These are phyloP conservation scores for Ophiocordyceps unilateralis DNA, from an alignment of 2,329 filamentous ascomycete genomes.

Conservation along the genomic window DNA sequence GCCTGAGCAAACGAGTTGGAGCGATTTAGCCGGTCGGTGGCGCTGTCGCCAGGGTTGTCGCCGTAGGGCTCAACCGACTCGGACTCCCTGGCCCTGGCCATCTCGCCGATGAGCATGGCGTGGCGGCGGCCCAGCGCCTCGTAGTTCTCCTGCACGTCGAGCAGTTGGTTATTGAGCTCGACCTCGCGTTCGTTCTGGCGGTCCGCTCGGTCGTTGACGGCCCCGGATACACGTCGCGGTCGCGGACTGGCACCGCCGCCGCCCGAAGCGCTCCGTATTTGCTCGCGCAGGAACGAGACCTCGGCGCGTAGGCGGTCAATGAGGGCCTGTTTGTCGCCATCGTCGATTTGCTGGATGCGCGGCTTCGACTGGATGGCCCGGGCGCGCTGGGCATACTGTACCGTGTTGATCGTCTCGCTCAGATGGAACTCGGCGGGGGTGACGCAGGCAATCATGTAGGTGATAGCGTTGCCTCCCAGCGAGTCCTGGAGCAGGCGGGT, in stretches of 20 bases:
- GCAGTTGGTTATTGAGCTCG: conserved; percentile 82
- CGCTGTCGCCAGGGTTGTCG: conserved; percentile 53
- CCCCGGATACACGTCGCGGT: conserved; percentile 24
- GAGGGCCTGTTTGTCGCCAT: conserved; percentile 81
- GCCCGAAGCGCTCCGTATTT: conserved; percentile 77
- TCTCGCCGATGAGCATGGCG: conserved; percentile 85
- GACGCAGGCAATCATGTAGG: conserved; percentile 98
- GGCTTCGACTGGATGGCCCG: conserved; percentile 96
- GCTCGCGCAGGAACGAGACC: conserved; percentile 81
- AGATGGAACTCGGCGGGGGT: conserved; percentile 94
- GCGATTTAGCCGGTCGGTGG: conserved; percentile 75
- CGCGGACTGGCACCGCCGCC: conserved; percentile 35
- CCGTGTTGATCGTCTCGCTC: conserved; percentile 92
- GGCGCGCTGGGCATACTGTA: conserved; percentile 91
- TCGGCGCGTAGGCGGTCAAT: conserved; percentile 91
- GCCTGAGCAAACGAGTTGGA: conserved; percentile 94
- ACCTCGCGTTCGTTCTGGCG: conserved; percentile 70
- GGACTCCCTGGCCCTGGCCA: conserved; percentile 68
- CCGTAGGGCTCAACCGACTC: conserved; percentile 43
- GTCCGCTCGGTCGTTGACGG: conserved; percentile 54
- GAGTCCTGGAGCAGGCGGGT: conserved; percentile 93
- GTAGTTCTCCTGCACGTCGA: conserved; percentile 92
- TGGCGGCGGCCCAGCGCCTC: conserved; percentile 79
- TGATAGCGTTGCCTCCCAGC: conserved; percentile 89
- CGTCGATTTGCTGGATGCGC: conserved; percentile 83